A percentile compares a stretch with the other conserved stretches of the same genome.
phyloP scores from a whole-genome alignment of 768 basidiomycete species.

The Trametes punicea region DNA sequence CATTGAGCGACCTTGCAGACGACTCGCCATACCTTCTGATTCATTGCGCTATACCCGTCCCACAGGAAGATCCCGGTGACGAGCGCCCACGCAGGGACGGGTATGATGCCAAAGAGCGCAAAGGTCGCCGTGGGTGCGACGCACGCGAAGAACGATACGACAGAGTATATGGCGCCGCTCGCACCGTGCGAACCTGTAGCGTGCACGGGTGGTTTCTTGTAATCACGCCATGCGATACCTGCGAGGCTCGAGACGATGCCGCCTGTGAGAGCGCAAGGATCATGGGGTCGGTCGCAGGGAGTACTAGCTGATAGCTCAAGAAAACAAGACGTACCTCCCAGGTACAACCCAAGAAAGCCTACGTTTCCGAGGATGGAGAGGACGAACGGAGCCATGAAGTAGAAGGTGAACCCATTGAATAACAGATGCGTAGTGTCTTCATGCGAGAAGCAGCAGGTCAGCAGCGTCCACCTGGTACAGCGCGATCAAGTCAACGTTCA shows the following conservation, averaged over 20 bases:
- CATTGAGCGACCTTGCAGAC: not conserved
- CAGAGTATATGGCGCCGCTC: constrained; percentile 74
- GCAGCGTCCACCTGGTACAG: constrained; percentile 63
- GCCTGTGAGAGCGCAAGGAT: constrained; percentile 38
- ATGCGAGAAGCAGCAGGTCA: constrained; percentile 75
- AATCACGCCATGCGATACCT: constrained; percentile 46
- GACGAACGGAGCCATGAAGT: constrained; percentile 68
- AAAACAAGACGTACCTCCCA: constrained; percentile 49
- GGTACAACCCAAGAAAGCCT: constrained; percentile 68
- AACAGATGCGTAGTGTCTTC: constrained; percentile 55
- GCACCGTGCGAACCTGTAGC: constrained; percentile 55
- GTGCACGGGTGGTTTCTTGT: constrained; percentile 22
- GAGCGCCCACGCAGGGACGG: constrained; percentile 74
- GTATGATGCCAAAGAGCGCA: constrained; percentile 70
- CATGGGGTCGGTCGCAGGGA: too few species aligned
- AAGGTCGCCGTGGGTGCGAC: constrained; percentile 64
- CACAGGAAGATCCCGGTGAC: constrained; percentile 65
- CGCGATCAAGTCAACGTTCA: not conserved
- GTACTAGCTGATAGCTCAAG: not conserved
- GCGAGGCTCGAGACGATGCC: constrained; percentile 55
- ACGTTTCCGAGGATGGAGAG: constrained; percentile 61
- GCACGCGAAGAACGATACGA: constrained; percentile 71
- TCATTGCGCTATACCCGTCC: constrained; percentile 44
- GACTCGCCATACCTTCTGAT: constrained; percentile 31
- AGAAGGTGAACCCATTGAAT: constrained; percentile 78